These are phyloP conservation scores for Puccinia horiana DNA, from an alignment of 1,284 basidiomycete species.

Conservation along the genomic window DNA sequence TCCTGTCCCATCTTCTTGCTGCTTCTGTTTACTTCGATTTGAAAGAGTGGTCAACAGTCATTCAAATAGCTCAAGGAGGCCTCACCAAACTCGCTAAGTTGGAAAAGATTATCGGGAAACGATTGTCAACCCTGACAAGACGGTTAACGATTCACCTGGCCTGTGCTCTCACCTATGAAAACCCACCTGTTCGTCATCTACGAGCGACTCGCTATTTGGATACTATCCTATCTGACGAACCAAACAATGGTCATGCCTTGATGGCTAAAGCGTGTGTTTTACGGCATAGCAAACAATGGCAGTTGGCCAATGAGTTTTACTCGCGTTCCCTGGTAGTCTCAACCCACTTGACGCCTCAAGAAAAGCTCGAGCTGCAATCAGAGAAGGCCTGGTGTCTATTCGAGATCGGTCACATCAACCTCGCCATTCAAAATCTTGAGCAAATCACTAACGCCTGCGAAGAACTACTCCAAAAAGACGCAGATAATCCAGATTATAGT, in stretches of 20 bases:
- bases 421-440: conserved; percentile 66
- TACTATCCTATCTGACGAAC: conserved; percentile 68
- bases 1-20: conserved; percentile 73
- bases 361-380: conserved; percentile 56
- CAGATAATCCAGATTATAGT: conserved; percentile 38
- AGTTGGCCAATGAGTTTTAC: conserved; percentile 70
- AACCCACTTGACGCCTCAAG: conserved; percentile 54
- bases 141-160: conserved; percentile 70
- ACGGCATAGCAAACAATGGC: conserved; percentile 70
- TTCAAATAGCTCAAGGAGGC: conserved; percentile 71
- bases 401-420: conserved; percentile 65
- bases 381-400: conserved; percentile 84
- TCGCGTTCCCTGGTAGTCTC: conserved; percentile 61
- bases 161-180: conserved; percentile 77
- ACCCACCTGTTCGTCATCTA: conserved; percentile 83
- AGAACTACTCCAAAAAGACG: conserved; percentile 54
- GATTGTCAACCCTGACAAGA: conserved; percentile 64
- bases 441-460: conserved; percentile 63
- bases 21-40: conserved; percentile 73
- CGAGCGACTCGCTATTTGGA: conserved; percentile 75
- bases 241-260: conserved; percentile 69
- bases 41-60: conserved; percentile 73
- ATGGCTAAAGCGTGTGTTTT: conserved; percentile 76
- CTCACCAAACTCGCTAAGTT: conserved; percentile 66
- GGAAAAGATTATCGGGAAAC: conserved; percentile 67